Base-by-base conservation (phyloP, 192 early-diverging fungal genomes). In the Linderina pennispora region DNA sequence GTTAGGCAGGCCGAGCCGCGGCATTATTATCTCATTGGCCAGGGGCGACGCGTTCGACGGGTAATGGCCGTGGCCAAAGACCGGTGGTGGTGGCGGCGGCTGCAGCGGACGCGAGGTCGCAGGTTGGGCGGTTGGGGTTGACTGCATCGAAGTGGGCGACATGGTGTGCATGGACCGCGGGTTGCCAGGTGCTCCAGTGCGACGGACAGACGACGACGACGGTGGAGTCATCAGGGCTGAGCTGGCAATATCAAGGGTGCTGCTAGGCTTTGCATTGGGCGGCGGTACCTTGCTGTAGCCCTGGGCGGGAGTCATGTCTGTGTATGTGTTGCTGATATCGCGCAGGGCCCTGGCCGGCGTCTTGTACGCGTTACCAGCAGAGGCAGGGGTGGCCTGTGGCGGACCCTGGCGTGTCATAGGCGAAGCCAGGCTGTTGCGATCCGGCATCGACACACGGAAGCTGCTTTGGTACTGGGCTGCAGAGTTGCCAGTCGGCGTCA, bases 41-140 rank as follows among this genome's bases (percentile, higher is more conserved):
- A 31, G 28, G 6, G 28, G 28, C 28, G 28, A 31, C 28, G 6
- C 28, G 28, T 11, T 31, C 28, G 6, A 31, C 28, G 28, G 28
- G 28, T 31, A 31, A 11, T n/a, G n/a, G n/a, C n/a, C n/a, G n/a
- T n/a, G n/a, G n/a, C n/a, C n/a, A n/a, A n/a, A n/a, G n/a, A n/a
- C n/a, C n/a, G n/a, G n/a, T n/a, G n/a, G n/a, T n/a, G n/a, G n/a
- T n/a, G n/a, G n/a, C n/a, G n/a, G n/a, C n/a, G n/a, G n/a, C n/a
- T n/a, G n/a, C n/a, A n/a, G n/a, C n/a, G n/a, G n/a, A n/a, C n/a
- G n/a, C n/a, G n/a, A n/a, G n/a, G n/a, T n/a, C n/a, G n/a, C n/a
- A n/a, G n/a, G n/a, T n/a, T 40, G 28, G 16, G 52, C 26, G 28
- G 36, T 20, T 38, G 36, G 17, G 36, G 16, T 16, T 18, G 36